Percentiles rank a stretch among this genome's conserved stretches.
phyloP scores from a whole-genome alignment of 371 early-diverging fungal genomes.

The Mortierella sp. region DNA sequence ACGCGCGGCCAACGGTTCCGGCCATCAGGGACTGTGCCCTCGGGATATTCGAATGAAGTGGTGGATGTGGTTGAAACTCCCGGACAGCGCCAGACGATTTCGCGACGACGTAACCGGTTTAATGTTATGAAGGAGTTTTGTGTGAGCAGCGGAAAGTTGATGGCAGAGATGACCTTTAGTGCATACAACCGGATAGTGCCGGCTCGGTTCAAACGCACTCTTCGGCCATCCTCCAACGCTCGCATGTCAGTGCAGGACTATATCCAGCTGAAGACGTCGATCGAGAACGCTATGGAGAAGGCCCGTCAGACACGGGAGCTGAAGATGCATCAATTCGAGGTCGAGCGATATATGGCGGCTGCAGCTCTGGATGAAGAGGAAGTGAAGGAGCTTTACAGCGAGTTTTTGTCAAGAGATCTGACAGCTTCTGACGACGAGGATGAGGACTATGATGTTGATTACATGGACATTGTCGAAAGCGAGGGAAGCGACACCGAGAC shows the following conservation, averaged over 20 bases:
- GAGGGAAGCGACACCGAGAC: constrained; percentile 14
- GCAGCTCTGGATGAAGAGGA: constrained; percentile 39
- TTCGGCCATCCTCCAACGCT: background rate
- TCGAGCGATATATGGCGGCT: constrained; percentile 7
- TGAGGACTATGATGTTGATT: constrained; percentile 43
- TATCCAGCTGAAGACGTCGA: constrained; percentile 30
- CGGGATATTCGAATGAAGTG: constrained; percentile 51
- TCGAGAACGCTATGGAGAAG: constrained; percentile 36
- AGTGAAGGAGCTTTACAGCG: constrained; percentile 39
- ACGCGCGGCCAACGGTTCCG: background rate
- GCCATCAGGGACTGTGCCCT: background rate
- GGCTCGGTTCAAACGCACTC: constrained; percentile 28
- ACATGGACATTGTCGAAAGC: background rate
- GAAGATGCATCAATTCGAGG: constrained; percentile 5
- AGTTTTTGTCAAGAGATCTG: constrained; percentile 40
- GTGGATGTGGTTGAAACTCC: constrained; percentile 43
- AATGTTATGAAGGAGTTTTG: constrained; percentile 45
- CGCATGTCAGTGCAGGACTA: constrained; percentile 41
- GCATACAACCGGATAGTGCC: constrained; percentile 42
- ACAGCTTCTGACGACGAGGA: constrained; percentile 45
- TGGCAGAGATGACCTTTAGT: constrained; percentile 21
- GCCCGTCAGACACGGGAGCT: constrained; percentile 20
- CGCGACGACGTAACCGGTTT: constrained; percentile 33
- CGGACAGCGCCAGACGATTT: constrained; percentile 35
- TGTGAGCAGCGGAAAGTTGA: constrained; percentile 29